Evolutionary conservation across 306 rosid species (phyloP).

Genomic region (Vicia faba): DNA sequence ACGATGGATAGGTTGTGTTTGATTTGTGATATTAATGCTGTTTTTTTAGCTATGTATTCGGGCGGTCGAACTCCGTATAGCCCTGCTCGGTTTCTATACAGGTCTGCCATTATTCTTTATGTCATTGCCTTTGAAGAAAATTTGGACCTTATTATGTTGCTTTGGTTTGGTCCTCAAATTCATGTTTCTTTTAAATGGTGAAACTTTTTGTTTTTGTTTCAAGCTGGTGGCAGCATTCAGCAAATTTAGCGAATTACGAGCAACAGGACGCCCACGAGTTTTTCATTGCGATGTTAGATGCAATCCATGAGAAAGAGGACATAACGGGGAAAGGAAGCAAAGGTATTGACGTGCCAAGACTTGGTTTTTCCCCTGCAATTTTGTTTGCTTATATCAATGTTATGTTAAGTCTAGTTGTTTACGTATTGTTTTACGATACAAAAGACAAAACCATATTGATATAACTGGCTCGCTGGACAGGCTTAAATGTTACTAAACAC

Average conservation of each 20-base stretch:
- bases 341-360: constrained; percentile 53
- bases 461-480: neutral
- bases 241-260: constrained; percentile 86
- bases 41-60: constrained; percentile 72
- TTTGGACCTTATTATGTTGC: constrained; percentile 27
- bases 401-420: neutral
- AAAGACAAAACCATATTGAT: neutral
- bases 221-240: constrained; percentile 99
- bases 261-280: constrained; percentile 99
- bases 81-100: constrained; percentile 85
- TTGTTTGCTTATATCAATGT: constrained; percentile 24
- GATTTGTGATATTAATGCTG: constrained; percentile 73
- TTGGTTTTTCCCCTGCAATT: constrained; percentile 24
- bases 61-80: constrained; percentile 77
- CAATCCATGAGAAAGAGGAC: constrained; percentile 83
- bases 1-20: constrained; percentile 56
- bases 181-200: constrained; percentile 50
- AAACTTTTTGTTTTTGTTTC: constrained; percentile 60
- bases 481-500: neutral
- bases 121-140: no score
- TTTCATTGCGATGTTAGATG: constrained; percentile 91
- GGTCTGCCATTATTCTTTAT: constrained; percentile 62
- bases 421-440: neutral
- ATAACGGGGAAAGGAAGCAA: constrained; percentile 54
- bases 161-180: constrained; percentile 34